Base-by-base conservation (phyloP, 768 basidiomycete species). In the Tylopilus sp. region DNA sequence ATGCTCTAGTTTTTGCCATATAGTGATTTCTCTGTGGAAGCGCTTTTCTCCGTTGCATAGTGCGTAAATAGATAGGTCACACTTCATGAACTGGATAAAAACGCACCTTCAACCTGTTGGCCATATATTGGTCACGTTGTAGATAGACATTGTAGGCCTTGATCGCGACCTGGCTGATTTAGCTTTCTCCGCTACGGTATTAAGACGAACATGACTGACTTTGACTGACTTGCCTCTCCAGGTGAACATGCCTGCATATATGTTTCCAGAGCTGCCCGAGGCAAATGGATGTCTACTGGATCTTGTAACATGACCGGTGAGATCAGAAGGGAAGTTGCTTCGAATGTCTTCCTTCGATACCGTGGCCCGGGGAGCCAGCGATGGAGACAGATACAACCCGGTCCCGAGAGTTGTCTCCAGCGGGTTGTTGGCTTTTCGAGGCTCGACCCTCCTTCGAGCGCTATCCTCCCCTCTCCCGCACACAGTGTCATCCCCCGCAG, bases 341-440 rank as follows among this genome's bases (percentile, higher is more conserved):
- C 41, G 48, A 26, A 43, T 50, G 18, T 50, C 41, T 21, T 49
- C 48, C 40, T 35, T 25, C 22, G 15, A 42, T 12, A 48, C 20
- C n/a, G n/a, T n/a, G n/a, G n/a, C n/a, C 13, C 18, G 12, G 15
- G 17, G 6, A 12, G 2, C 31, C 31, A 13, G 5, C 31, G 13
- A 2, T 3, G 8, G 28, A 28, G 31, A 31, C 31, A 15, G 5
- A 31, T 15, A 4, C 31, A 31, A 25, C 1, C 20, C 40, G 15
- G 11, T 33, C 40, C 6, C 13, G 48, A 5, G 3, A 9, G 13
- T 23, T 23, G 36, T 2, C n/a, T 36, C n/a, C 36, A 36, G n/a
- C n/a, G 40, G 22, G 15, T 10, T 1, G 12, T 18, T 48, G 8
- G 10, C 21, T 8, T 15, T 13, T 18, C n/a, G 40, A 25, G 30